Base-by-base conservation (phyloP, 2,329 filamentous ascomycete genomes). In the Aspergillus sp. region DNA sequence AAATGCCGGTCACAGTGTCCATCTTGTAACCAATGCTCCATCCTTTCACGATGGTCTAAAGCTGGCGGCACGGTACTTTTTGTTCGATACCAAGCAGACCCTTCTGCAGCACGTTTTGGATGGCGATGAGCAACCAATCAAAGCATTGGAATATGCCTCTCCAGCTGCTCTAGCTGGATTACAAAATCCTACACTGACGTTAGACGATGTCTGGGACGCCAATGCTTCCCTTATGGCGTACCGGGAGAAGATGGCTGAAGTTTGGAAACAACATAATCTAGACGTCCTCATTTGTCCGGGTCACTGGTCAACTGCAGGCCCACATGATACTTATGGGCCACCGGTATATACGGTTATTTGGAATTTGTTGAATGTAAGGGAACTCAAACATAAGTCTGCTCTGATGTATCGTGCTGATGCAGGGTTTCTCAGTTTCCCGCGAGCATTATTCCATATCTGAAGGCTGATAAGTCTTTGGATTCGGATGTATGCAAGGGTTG, bases 241-340 rank as follows among this genome's bases (percentile, higher is more conserved):
- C n/a, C 47, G 47, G 23, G 47, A 50, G 9, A 30, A 50, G n/a
- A 30, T 50, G 47, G 23, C 28, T 21, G 25, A 28, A 30, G 28
- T 50, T 3, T 50, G 47, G 47, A 50, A 28, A 17, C 15, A 50
- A 10, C 9, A 50, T 28, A 50, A 50, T 5, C 30, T 50, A n/a
- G 47, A 50, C 19, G 47, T 50, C 17, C 47, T 50, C 13, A 30
- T 50, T 2, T 50, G 47, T 17, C 47, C 47, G n/a, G 47, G 47
- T 30, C 47, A 50, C 13, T 30, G 10, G 25, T 50, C 47, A 9
- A 50, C 47, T 19, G 47, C 47, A n/a, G 47, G 25, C 8, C 47
- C 47, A 30, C 47, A 50, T 50, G 47, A 50, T 50, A 50, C 47
- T 5, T 50, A 50, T 50, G 47, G 47, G n/a, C 23, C 47, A 4